phyloP scores from a whole-genome alignment of 768 basidiomycete genomes.

The Lactifluus piperatus region DNA sequence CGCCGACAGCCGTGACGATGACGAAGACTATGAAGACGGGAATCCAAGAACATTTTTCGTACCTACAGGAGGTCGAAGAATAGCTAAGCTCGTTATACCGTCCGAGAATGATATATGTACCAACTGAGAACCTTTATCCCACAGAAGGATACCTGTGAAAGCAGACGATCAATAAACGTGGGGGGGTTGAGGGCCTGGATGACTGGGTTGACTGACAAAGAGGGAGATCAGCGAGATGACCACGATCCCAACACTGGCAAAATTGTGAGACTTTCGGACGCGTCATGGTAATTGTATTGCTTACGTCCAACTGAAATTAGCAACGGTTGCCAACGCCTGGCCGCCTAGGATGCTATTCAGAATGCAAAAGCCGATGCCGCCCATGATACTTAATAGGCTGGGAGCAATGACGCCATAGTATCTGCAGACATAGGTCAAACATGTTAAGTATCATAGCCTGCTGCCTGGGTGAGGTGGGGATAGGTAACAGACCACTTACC shows the following conservation, averaged over 20 bases:
- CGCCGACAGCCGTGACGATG: conserved; percentile 64
- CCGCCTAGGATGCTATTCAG: conserved; percentile 56
- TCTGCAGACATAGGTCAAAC: conserved; percentile 28
- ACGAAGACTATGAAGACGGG: conserved; percentile 69
- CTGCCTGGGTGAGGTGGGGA: neutral
- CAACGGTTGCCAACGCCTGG: conserved; percentile 47
- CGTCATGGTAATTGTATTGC: conserved; percentile 11
- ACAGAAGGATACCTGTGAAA: conserved; percentile 49
- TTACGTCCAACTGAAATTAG: conserved; percentile 43
- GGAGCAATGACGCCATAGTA: conserved; percentile 45
- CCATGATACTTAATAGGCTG: conserved; percentile 41
- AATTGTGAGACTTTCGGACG: neutral
- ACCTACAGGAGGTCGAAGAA: conserved; percentile 34
- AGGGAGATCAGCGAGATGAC: conserved; percentile 65
- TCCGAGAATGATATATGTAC: conserved; percentile 25
- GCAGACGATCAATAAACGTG: neutral
- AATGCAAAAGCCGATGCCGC: conserved; percentile 47
- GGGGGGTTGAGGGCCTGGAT: neutral
- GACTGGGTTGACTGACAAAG: conserved; percentile 25
- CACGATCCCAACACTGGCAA: conserved; percentile 57
- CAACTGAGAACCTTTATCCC: conserved; percentile 55
- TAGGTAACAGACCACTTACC: conserved; percentile 30
- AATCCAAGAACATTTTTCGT: conserved; percentile 69
- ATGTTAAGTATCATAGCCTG: neutral
- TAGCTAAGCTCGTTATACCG: neutral